Base-by-base conservation (phyloP, 345 rosid genomes). In the Punica granatum region DNA sequence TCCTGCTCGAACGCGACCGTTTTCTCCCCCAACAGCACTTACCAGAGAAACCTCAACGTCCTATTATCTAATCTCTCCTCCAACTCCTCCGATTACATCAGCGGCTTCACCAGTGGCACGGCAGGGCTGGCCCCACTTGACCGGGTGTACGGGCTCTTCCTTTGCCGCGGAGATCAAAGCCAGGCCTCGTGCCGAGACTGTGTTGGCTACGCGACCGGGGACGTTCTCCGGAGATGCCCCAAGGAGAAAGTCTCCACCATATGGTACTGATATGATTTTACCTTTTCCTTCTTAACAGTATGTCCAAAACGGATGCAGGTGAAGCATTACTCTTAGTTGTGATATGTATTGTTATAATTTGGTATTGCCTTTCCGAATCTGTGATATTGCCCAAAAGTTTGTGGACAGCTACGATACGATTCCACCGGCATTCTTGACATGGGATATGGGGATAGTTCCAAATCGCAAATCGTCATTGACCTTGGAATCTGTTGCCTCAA, bases 161-260 rank as follows among this genome's bases (percentile, higher is more conserved):
- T 82, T 21, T 80, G 86, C 68, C 72, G 79, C 1, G 84, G 80
- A 0, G 82, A 82, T 58, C 48, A 30, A 19, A 7, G 69, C 56
- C 4, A 51, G 11, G 30, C 36, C 23, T 18, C 0, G 0, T 82
- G 82, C 63, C 67, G 49, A 12, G 25, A 54, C 28, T 82, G 80
- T 48, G 49, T 77, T 21, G 21, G 30, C 3, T 18, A 9, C 0
- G 80, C 84, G 0, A 36, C 65, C 19, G 32, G n/a, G 7, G 56
- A 70, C 43, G 65, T 75, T 43, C 15, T 21, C 34, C n/a, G 42
- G 8, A 26, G 32, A 37, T 78, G 81, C 69, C 74, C 81, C 25
- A 26, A 31, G 37, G 43, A 72, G 54, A 69, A 23, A 49, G 42
- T 6, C 2, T 78, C 75, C 13, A 60, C 67, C 12, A 37, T 70